Base-by-base conservation (phyloP, 2,329 filamentous ascomycete genomes). In the Zymoseptoria crescenta region DNA sequence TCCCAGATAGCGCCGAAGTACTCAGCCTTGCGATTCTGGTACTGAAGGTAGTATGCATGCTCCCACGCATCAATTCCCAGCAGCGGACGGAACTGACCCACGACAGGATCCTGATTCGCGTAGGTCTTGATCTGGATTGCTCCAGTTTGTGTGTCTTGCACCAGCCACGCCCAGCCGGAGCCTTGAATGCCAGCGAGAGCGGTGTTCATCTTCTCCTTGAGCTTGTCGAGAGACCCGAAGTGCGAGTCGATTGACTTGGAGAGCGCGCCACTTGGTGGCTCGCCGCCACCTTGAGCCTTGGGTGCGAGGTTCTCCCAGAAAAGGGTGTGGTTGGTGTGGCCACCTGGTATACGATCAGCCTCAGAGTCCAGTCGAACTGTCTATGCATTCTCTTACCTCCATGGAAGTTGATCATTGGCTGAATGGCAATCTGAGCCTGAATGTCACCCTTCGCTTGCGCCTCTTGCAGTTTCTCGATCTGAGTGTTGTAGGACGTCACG, bases 1-100 rank as follows among this genome's bases (percentile, higher is more conserved):
- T 96, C 89, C 92, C 92, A 96, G 74, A 96, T 88, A 60, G 90
- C 90, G 70, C 83, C 83, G 77, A 96, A 96, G 82, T 96, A 96
- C 80, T 96, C 91, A 59, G 88, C 91, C 85, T 96, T 96, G 76
- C 91, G 87, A 82, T 96, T 96, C 84, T 96, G 84, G 79, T 96
- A 96, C 80, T 96, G 90, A 63, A 96, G 82, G 79, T 96, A 95
- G 81, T 95, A 96, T 56, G 91, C 91, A 77, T 96, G 91, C 81
- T 96, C 91, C 91, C 91, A 96, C 57, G 91, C 92, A 79, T 96
- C 92, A 70, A 96, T 87, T 59, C 92, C 92, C 52, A 96, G 79
- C 54, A 96, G 80, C 45, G 92, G 92, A 70, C 85, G 82, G 73
- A 88, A 90, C 74, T 88, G 88, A 54, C 91, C 91, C 13, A 91